Evolutionary conservation across 768 basidiomycete genomes (phyloP).

Genomic region (Stropharia rugosoannulata): DNA sequence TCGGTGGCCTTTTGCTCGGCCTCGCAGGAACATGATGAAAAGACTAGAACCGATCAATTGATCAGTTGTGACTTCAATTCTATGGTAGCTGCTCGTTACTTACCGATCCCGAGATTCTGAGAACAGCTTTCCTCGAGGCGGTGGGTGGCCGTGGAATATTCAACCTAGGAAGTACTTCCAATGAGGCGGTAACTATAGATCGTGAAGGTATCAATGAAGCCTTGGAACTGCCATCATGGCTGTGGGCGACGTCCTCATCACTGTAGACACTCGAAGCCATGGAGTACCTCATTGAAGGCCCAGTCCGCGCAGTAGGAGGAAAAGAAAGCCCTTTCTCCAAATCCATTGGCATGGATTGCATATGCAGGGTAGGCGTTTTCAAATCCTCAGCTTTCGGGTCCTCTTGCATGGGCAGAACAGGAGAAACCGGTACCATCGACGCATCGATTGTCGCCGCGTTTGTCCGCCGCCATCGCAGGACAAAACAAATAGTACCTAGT

Average conservation of each 20-base stretch:
- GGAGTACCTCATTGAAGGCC: conserved; percentile 24
- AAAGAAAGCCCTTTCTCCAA: conserved; percentile 27
- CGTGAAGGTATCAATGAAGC: conserved; percentile 22
- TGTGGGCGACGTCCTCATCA: conserved; percentile 22
- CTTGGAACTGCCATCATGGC: conserved; percentile 18
- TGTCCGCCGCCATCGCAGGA: conserved; percentile 24
- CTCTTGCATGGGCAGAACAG: conserved; percentile 32
- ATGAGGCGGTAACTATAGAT: conserved; percentile 21
- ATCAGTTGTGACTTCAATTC: not conserved
- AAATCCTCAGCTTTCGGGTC: conserved; percentile 20
- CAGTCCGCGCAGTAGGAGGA: conserved; percentile 15
- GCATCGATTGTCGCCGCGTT: conserved; percentile 20
- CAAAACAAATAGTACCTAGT: conserved; percentile 18
- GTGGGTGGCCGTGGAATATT: conserved; percentile 12
- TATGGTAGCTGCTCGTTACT: conserved; percentile 12
- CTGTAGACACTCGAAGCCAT: conserved; percentile 41
- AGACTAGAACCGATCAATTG: not conserved
- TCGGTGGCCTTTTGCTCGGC: conserved; percentile 29
- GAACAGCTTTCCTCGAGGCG: conserved; percentile 18
- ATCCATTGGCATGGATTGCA: conserved; percentile 1
- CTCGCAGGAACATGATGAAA: conserved; percentile 21
- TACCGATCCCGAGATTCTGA: conserved; percentile 15
- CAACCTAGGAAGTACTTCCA: conserved; percentile 15
- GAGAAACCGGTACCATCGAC: conserved; percentile 26
- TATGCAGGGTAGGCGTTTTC: conserved; percentile 13